Percentiles rank a stretch among this genome's conserved stretches.
Evolutionary conservation across 2,329 filamentous ascomycete genomes (phyloP).

Genomic region (Alternaria gansuensis): DNA sequence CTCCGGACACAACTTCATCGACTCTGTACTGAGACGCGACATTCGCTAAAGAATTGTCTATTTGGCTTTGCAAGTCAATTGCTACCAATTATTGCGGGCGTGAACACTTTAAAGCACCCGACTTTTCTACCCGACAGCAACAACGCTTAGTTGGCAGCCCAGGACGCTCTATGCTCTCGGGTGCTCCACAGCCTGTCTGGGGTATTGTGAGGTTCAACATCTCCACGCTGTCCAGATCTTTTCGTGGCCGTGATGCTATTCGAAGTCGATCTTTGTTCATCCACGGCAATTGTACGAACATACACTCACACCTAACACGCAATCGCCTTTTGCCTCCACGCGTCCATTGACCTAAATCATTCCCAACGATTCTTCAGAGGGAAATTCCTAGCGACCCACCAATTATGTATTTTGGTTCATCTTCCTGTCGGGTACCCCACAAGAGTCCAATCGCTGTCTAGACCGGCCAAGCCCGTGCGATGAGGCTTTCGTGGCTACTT

Average conservation of each 20-base stretch:
- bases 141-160: conserved; percentile 1
- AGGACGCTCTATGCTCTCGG: background rate
- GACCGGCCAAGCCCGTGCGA: conserved; percentile 16
- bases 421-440: conserved; percentile 18
- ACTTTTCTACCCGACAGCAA: background rate
- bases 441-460: conserved; percentile 19
- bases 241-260: background rate
- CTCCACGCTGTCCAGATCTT: conserved; percentile 3
- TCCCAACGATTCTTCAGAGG: conserved; percentile 5
- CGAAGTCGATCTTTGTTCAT: background rate
- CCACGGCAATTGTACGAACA: conserved; percentile 1
- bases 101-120: background rate
- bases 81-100: background rate
- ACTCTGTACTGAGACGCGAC: background rate
- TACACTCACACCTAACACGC: background rate
- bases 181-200: conserved; percentile 6
- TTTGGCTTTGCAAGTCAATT: background rate
- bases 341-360: conserved; percentile 10
- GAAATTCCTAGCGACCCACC: conserved; percentile 9
- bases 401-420: conserved; percentile 18
- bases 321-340: conserved; percentile 2
- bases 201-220: background rate
- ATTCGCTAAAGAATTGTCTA: background rate
- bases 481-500: conserved; percentile 18
- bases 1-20: conserved; percentile 6